Percentiles rank a stretch among this genome's conserved stretches.
These are phyloP conservation scores for Paecilomyces niveus DNA, from an alignment of 2,329 filamentous ascomycete genomes.

Conservation along the genomic window DNA sequence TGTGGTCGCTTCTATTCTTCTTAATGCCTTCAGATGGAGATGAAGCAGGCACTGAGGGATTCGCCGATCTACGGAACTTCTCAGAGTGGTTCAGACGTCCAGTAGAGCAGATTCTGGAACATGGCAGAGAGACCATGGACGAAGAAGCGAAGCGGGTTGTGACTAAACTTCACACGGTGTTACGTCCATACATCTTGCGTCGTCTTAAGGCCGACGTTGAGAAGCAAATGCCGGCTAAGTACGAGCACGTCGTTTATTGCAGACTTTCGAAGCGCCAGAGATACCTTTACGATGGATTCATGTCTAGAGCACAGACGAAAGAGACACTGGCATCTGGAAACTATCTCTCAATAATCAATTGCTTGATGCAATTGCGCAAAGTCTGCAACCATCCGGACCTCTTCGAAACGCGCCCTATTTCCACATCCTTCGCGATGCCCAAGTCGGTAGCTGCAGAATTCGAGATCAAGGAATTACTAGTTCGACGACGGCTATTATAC, in stretches of 20 bases:
- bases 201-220: slow-evolving; percentile 94
- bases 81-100: slow-evolving; percentile 93
- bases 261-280: slow-evolving; percentile 90
- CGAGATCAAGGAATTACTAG: slow-evolving; percentile 61
- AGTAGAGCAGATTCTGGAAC: slow-evolving; percentile 92
- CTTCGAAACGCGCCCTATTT: slow-evolving; percentile 91
- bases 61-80: slow-evolving; percentile 92
- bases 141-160: slow-evolving; percentile 90
- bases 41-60: slow-evolving; percentile 75
- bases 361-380: slow-evolving; percentile 92
- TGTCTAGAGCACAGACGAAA: slow-evolving; percentile 81
- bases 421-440: slow-evolving; percentile 90
- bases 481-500: slow-evolving; percentile 60
- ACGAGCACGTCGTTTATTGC: slow-evolving; percentile 94
- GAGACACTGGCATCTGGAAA: slow-evolving; percentile 87
- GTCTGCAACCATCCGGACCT: slow-evolving; percentile 98
- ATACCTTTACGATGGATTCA: slow-evolving; percentile 92
- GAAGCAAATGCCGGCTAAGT: slow-evolving; percentile 98
- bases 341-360: slow-evolving; percentile 96
- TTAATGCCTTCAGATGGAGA: slow-evolving; percentile 76
- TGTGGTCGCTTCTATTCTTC: slow-evolving; percentile 97
- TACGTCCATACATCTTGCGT: slow-evolving; percentile 84
- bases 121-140: slow-evolving; percentile 87
- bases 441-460: slow-evolving; percentile 70
- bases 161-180: slow-evolving; percentile 84